phyloP scores from a whole-genome alignment of 1,284 basidiomycete species.

The Fomes fomentarius region DNA sequence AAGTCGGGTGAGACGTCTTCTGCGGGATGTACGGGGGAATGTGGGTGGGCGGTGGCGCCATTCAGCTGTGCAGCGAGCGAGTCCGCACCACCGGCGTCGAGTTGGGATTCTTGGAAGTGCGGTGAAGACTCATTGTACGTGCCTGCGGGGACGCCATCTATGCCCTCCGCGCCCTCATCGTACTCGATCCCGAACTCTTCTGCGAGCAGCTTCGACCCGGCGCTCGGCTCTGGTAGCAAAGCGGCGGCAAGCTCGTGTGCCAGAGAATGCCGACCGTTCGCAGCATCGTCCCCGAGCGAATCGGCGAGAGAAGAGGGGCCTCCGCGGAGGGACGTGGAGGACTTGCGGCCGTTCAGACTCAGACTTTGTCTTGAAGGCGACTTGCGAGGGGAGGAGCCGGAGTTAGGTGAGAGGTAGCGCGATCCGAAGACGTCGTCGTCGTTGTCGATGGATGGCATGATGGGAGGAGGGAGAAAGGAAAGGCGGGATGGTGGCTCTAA shows the following conservation, averaged over 20 bases:
- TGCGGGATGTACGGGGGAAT: constrained; percentile 26
- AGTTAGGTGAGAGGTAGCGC: constrained; percentile 25
- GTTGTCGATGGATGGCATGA: constrained; percentile 23
- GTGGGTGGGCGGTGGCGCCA: constrained; percentile 17
- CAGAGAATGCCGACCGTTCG: constrained; percentile 64
- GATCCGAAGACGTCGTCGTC: constrained; percentile 30
- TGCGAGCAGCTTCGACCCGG: constrained; percentile 72
- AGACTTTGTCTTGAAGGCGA: constrained; percentile 50
- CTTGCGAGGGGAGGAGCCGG: constrained; percentile 41
- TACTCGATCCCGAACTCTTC: constrained; percentile 88
- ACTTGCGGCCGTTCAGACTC: constrained; percentile 43
- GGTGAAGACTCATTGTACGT: constrained; percentile 11
- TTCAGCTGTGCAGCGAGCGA: constrained; percentile 22
- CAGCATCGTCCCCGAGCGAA: constrained; percentile 42
- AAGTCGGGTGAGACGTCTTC: constrained; percentile 35
- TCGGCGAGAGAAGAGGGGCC: constrained; percentile 37
- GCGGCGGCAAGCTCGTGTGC: constrained; percentile 84
- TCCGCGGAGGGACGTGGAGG: constrained; percentile 47
- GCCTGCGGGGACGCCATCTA: constrained; percentile 50
- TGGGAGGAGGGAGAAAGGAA: constrained; percentile 1
- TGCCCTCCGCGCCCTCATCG: constrained; percentile 82
- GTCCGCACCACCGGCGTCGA: constrained; percentile 30
- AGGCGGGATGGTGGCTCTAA: constrained; percentile 21
- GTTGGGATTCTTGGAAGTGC: constrained; percentile 12
- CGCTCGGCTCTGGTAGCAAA: constrained; percentile 79